Evolutionary conservation across 345 rosid genomes (phyloP).

Genomic region (Brassica carinata): DNA sequence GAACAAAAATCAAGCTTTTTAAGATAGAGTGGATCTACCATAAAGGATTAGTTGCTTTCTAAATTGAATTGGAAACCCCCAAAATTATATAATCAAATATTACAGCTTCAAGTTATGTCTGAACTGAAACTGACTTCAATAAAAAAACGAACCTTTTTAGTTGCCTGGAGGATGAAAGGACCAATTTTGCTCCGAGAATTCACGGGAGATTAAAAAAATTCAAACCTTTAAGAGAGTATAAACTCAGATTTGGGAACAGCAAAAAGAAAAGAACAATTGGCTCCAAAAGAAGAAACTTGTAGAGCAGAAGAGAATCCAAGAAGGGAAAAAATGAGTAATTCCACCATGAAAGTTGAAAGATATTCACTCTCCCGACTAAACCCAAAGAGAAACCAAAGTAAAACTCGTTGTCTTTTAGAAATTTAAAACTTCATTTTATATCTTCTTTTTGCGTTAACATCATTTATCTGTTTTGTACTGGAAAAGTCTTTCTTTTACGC

Average conservation of each 20-base stretch:
- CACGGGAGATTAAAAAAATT: no score
- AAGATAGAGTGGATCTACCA: constrained; percentile 1
- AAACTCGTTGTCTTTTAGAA: neutral
- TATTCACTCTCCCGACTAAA: constrained; percentile 10
- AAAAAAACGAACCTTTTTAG: constrained; percentile 25
- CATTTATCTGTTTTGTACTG: neutral
- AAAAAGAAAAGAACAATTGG: neutral
- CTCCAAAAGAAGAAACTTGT: neutral
- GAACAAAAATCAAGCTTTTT: neutral
- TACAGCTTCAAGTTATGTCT: neutral
- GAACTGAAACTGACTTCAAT: no score
- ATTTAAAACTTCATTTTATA: neutral
- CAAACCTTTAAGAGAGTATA: no score
- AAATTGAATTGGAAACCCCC: neutral
- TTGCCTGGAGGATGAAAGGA: constrained; percentile 1
- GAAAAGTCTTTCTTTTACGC: constrained; percentile 15
- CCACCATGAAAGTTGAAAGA: neutral
- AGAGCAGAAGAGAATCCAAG: constrained; percentile 15
- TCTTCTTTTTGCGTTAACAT: neutral
- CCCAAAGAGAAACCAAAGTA: neutral
- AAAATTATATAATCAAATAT: neutral
- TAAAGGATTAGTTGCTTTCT: neutral
- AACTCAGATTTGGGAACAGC: constrained; percentile 20
- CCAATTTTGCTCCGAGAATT: neutral
- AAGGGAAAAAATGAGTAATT: neutral